phyloP scores from a whole-genome alignment of 345 rosid species.

The Streptanthus diversifolius region DNA sequence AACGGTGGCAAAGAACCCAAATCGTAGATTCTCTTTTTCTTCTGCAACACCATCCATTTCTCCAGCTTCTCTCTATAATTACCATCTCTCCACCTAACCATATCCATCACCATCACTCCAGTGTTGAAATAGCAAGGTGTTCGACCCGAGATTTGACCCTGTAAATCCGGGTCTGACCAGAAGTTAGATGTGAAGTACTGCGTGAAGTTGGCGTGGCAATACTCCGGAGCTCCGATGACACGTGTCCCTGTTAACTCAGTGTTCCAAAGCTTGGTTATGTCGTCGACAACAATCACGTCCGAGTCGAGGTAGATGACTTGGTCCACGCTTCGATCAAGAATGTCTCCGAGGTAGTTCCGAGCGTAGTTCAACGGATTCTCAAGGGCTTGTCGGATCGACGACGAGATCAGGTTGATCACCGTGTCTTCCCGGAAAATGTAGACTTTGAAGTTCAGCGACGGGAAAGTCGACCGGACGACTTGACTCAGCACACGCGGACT shows the following conservation, averaged over 20 bases:
- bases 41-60: constrained; percentile 87
- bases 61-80: constrained; percentile 65
- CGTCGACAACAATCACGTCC: constrained; percentile 81
- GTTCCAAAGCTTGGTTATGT: constrained; percentile 74
- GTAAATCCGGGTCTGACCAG: constrained; percentile 75
- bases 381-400: constrained; percentile 79
- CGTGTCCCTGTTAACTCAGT: constrained; percentile 52
- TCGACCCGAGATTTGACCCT: constrained; percentile 54
- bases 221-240: constrained; percentile 92
- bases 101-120: constrained; percentile 97
- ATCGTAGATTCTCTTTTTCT: constrained; percentile 71
- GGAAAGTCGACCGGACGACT: constrained; percentile 88
- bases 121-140: constrained; percentile 92
- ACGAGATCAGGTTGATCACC: constrained; percentile 77
- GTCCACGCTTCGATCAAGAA: constrained; percentile 66
- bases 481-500: constrained; percentile 73
- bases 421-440: constrained; percentile 85
- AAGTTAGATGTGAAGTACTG: constrained; percentile 71
- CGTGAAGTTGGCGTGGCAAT: constrained; percentile 92
- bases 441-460: constrained; percentile 83
- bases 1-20: constrained; percentile 94
- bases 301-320: constrained; percentile 98
- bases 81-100: constrained; percentile 79
- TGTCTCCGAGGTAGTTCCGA: constrained; percentile 82
- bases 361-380: constrained; percentile 96